Evolutionary conservation across 78 protist species (phyloP), one percentile per base, ranked within the genome.

Genomic region (Tieghemostelium lacteum): DNA sequence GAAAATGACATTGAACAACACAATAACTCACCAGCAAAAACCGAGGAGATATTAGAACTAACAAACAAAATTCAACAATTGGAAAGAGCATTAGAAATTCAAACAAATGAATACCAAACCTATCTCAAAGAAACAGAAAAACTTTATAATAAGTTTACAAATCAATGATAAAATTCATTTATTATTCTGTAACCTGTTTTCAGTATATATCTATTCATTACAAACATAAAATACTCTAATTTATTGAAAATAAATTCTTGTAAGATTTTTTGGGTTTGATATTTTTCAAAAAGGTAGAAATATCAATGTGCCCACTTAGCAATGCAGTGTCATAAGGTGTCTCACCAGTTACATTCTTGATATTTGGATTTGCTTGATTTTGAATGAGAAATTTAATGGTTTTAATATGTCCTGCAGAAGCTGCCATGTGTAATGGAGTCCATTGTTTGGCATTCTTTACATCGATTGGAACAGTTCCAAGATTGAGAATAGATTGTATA

Each of bases 371-470:
- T 17, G 91, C 91, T 0, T 78, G 78, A 66, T 69, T 60, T 55
- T 83, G 74, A 69, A 83, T 69, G 39, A 83, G 65, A 36, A 26
- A 69, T 45, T 73, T 83, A 28, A 66, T 57, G 69, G 58, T 55
- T 69, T 63, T 69, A 28, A 83, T 28, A 58, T 83, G 77, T 28
- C 91, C 91, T 7, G 91, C 58, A 10, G 91, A 66, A 36, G 80
- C 67, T 28, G 71, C 36, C 91, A 83, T 83, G 69, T 83, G 91
- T 28, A 83, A 28, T 29, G 91, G 91, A 14, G 91, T 83, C 91
- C 91, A 83, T 83, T 83, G 91, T 42, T 83, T 83, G 3, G 91
- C 67, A 17, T 83, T 83, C 60, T 83, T 83, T 10, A 69, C 52
- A 58, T 83, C 91, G 1, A 83, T 42, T 29, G 77, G 22, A 29